Conservation (phyloP, 2,329 filamentous ascomycete genomes). For the Chalara sp. region DNA sequence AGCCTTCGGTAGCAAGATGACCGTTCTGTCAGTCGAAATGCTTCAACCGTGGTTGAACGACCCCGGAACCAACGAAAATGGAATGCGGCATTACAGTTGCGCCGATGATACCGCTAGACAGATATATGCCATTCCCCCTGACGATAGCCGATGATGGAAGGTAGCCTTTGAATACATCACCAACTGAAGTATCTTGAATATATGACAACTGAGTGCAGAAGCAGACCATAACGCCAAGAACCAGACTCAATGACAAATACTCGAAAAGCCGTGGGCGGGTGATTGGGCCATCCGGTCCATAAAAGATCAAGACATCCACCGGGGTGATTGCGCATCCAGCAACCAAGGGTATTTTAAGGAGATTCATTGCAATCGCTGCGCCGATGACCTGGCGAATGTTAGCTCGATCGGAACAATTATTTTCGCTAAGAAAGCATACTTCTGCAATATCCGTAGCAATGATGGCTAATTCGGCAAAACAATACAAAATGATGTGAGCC, state of each 20-base stretch:
- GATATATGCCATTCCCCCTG: constrained; percentile 18
- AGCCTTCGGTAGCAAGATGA: constrained; percentile 18
- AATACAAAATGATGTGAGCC: constrained; percentile 46
- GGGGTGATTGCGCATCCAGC: constrained; percentile 62
- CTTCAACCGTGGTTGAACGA: constrained; percentile 57
- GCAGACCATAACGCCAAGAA: constrained; percentile 59
- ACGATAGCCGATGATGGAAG: constrained; percentile 54
- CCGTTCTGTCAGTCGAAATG: constrained; percentile 48
- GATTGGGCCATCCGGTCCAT: constrained; percentile 50
- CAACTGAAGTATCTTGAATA: constrained; percentile 43
- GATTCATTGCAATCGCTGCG: constrained; percentile 62
- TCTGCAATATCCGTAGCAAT: constrained; percentile 18
- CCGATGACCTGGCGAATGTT: constrained; percentile 52
- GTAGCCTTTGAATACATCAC: constrained; percentile 56
- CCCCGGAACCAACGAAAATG: constrained; percentile 61
- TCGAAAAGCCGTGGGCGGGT: constrained; percentile 53
- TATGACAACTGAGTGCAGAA: constrained; percentile 62
- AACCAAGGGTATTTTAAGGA: constrained; percentile 57
- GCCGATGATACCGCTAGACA: constrained; percentile 65
- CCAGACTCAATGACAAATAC: constrained; percentile 51
- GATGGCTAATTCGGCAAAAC: constrained; percentile 41
- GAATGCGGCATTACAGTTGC: constrained; percentile 68
- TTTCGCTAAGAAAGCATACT: constrained; percentile 27
- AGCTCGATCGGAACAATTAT: no score
- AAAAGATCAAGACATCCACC: constrained; percentile 60